These are phyloP conservation scores for Trypanosoma grayi DNA, from an alignment of 208 protist genomes.

Conservation along the genomic window DNA sequence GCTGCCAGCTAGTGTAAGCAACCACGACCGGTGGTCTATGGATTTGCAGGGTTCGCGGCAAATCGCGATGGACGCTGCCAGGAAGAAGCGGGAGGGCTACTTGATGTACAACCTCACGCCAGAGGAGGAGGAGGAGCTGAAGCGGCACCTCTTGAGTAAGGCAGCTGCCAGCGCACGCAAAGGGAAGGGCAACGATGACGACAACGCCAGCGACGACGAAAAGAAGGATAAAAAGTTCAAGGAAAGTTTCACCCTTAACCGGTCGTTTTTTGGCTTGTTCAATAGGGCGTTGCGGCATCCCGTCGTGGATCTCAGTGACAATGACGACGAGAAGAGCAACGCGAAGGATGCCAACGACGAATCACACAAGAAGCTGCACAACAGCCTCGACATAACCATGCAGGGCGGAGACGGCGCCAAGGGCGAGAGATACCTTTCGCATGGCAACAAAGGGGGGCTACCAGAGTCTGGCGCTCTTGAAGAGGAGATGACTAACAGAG, in stretches of 20 bases:
- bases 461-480: too few species aligned
- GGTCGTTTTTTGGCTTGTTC: conserved; percentile 3
- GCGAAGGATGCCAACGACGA: too few species aligned
- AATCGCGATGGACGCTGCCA: too few species aligned
- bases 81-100: conserved; percentile 74
- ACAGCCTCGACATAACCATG: too few species aligned
- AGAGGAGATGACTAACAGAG: too few species aligned
- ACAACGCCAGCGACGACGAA: conserved; percentile 7
- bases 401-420: too few species aligned
- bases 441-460: too few species aligned
- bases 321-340: conserved; percentile 3
- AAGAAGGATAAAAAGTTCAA: conserved; percentile 14
- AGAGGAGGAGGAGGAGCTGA: conserved; percentile 67
- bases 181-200: background rate
- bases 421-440: too few species aligned
- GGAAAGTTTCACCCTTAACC: background rate
- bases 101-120: conserved; percentile 77
- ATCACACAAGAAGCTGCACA: too few species aligned
- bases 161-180: background rate
- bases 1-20: too few species aligned
- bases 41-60: too few species aligned
- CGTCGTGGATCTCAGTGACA: background rate
- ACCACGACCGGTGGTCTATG: too few species aligned
- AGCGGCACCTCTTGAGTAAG: conserved; percentile 41
- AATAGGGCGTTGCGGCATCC: background rate